Percentiles rank a stretch among this genome's conserved stretches.
Conservation (phyloP, 306 rosid genomes). For the Luffa acutangula region DNA sequence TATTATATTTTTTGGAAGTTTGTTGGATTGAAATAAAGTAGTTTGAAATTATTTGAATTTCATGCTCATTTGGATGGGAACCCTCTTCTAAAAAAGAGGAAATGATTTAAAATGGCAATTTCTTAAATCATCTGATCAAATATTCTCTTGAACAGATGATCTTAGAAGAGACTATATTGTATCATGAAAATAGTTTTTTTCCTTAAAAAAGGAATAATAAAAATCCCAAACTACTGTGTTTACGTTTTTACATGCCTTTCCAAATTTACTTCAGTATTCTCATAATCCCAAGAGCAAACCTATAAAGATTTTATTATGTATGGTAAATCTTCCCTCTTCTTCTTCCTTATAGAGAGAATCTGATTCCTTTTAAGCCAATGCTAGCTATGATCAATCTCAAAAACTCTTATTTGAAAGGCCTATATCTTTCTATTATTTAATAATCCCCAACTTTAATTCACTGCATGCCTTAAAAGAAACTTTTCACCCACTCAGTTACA, state of each 20-base stretch:
- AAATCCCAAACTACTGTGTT: not conserved
- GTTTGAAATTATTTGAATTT: not conserved
- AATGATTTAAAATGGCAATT: not conserved
- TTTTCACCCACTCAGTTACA: not conserved
- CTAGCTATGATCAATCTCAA: not conserved
- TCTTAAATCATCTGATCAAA: not conserved
- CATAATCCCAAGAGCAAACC: not conserved
- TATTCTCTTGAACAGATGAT: not conserved
- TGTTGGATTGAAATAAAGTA: not conserved
- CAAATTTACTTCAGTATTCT: not conserved
- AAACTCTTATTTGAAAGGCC: not conserved
- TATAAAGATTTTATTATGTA: not conserved
- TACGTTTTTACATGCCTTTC: not conserved
- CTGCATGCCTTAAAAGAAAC: conserved; percentile 1
- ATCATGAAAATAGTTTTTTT: not conserved
- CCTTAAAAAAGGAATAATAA: too few species aligned
- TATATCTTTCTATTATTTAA: not conserved
- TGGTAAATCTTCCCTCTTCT: not conserved
- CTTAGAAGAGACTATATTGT: not conserved
- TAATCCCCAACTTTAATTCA: not conserved
- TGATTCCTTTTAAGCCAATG: not conserved
- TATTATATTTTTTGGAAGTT: not conserved
- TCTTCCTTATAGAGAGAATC: too few species aligned
- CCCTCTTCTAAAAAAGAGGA: not conserved
- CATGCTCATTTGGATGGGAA: not conserved